These are phyloP conservation scores for Pythium diclinum DNA, from an alignment of 352 stramenopile species.

Conservation along the genomic window DNA sequence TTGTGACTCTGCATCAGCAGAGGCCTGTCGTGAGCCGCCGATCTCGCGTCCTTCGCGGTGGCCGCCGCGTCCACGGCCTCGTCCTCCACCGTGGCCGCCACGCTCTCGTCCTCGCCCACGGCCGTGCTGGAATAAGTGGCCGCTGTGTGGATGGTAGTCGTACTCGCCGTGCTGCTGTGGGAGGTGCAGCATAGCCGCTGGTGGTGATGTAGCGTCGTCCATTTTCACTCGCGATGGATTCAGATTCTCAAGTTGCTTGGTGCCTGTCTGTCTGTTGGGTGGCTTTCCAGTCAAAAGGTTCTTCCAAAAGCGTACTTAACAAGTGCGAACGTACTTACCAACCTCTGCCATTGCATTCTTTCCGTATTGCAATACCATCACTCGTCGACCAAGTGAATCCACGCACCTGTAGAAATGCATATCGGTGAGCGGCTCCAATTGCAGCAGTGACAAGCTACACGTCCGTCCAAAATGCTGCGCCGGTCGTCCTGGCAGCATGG, in stretches of 20 bases:
- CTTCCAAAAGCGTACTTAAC: not conserved
- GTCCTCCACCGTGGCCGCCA: slow-evolving; percentile 1
- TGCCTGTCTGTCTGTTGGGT: not conserved
- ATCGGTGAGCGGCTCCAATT: slow-evolving; percentile 13
- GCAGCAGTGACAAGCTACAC: not conserved
- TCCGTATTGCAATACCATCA: not conserved
- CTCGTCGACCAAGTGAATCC: not conserved
- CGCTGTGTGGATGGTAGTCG: not conserved
- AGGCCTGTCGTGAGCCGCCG: not conserved
- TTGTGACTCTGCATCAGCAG: not conserved
- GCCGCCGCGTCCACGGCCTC: slow-evolving; percentile 5
- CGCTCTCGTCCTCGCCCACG: not conserved
- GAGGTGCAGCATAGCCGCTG: not conserved
- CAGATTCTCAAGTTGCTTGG: not conserved
- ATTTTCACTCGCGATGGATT: not conserved
- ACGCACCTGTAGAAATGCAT: slow-evolving; percentile 7
- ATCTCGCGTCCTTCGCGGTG: not conserved
- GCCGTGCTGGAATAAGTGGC: not conserved
- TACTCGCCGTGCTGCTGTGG: not conserved
- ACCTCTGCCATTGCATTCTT: not conserved
- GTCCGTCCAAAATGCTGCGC: slow-evolving; percentile 5
- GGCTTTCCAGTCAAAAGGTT: not conserved
- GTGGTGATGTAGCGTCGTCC: not conserved
- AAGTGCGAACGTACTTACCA: not conserved
- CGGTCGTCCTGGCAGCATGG: not conserved